Evolutionary conservation across 805 yeast genomes (phyloP).

Genomic region (Wickerhamiella siamensis): DNA sequence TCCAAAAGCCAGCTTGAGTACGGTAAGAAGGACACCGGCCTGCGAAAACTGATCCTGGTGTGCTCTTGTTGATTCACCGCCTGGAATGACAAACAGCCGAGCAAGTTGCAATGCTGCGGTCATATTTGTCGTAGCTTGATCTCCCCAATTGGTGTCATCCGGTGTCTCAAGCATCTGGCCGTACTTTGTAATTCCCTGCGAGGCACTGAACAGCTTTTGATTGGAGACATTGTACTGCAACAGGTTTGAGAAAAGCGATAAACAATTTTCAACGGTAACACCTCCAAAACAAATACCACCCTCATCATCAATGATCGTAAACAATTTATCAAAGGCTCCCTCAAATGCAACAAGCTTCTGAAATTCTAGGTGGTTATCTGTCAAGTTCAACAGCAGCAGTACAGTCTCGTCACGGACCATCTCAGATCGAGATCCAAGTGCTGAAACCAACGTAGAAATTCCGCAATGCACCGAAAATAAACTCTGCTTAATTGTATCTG

Average conservation of each 20-base stretch:
- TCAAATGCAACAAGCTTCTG: slow-evolving; percentile 93
- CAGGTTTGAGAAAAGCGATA: slow-evolving; percentile 57
- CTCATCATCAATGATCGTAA: slow-evolving; percentile 67
- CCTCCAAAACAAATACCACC: slow-evolving; percentile 90
- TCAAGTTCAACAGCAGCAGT: slow-evolving; percentile 67
- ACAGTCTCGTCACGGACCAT: slow-evolving; percentile 79
- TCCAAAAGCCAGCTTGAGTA: slow-evolving; percentile 54
- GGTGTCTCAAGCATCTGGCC: slow-evolving; percentile 43
- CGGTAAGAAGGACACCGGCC: slow-evolving; percentile 49
- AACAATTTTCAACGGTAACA: slow-evolving; percentile 78
- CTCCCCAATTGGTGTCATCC: slow-evolving; percentile 47
- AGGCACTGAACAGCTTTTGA: slow-evolving; percentile 76
- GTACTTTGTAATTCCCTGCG: slow-evolving; percentile 58
- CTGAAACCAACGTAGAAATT: slow-evolving; percentile 53
- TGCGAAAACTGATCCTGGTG: slow-evolving; percentile 50
- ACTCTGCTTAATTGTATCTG: slow-evolving; percentile 56
- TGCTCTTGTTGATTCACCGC: slow-evolving; percentile 43
- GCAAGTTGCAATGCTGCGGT: slow-evolving; percentile 57
- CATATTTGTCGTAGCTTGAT: slow-evolving; percentile 56
- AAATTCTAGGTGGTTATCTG: slow-evolving; percentile 65
- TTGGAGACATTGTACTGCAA: slow-evolving; percentile 75
- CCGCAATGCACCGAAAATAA: slow-evolving; percentile 65
- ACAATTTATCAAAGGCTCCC: slow-evolving; percentile 71
- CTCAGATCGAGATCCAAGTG: slow-evolving; percentile 53
- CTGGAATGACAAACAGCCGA: slow-evolving; percentile 56